Evolutionary conservation across 345 rosid genomes (phyloP).

Genomic region (Ricinus communis): DNA sequence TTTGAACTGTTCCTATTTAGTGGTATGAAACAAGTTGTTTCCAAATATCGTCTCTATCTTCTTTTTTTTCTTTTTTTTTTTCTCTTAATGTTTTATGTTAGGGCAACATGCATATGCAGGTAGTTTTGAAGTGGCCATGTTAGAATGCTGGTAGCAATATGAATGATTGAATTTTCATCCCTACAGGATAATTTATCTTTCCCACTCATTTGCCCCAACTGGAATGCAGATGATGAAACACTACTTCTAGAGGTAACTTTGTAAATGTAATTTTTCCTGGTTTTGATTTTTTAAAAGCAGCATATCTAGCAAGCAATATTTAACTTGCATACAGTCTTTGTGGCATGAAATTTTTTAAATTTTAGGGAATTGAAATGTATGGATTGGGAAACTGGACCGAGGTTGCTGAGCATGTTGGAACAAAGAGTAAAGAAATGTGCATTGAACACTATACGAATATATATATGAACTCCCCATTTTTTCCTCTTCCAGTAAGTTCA

Average conservation of each 20-base stretch:
- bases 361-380: conserved; percentile 96
- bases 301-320: not conserved
- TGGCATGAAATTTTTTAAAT: conserved; percentile 11
- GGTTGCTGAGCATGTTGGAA: conserved; percentile 97
- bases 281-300: not conserved
- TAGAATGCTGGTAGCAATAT: conserved; percentile 5
- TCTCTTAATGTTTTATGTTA: not conserved
- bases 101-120: not conserved
- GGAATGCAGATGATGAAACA: conserved; percentile 99
- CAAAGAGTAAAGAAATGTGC: conserved; percentile 87
- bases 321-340: not conserved
- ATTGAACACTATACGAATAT: conserved; percentile 71
- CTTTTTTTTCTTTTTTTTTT: too few species aligned
- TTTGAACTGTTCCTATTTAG: not conserved
- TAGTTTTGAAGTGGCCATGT: not conserved
- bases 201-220: conserved; percentile 85
- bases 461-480: conserved; percentile 77
- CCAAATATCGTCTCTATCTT: not conserved
- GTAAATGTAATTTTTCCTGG: not conserved
- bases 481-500: conserved; percentile 87
- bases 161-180: conserved; percentile 16
- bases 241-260: conserved; percentile 81
- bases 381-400: conserved; percentile 98
- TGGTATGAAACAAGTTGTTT: not conserved
- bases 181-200: conserved; percentile 82